Evolutionary conservation across 306 rosid species (phyloP).

Genomic region (Prunus mongolica): DNA sequence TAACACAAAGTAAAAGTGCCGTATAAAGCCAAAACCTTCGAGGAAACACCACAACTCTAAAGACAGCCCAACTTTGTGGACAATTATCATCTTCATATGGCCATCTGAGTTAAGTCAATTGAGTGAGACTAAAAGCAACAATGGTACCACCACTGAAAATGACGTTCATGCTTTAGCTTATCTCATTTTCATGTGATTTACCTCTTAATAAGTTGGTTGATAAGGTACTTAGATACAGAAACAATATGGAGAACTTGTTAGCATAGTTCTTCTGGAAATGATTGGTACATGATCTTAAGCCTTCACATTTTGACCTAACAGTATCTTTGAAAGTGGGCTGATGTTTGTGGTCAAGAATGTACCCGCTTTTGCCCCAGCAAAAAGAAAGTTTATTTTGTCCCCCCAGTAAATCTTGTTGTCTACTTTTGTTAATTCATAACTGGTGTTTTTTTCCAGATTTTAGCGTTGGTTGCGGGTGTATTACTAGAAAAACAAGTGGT

Average conservation of each 20-base stretch:
- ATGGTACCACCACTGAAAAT: not conserved
- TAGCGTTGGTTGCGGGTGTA: conserved; percentile 70
- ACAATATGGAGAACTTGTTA: not conserved
- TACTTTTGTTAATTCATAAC: conserved; percentile 8
- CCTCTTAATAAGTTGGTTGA: not conserved
- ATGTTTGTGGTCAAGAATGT: not conserved
- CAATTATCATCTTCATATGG: not conserved
- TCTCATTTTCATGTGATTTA: not conserved
- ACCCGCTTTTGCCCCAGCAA: not conserved
- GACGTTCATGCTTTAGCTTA: not conserved
- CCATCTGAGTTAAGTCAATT: not conserved
- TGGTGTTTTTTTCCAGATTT: conserved; percentile 51
- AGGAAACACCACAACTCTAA: not conserved
- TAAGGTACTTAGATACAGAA: not conserved
- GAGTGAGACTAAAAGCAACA: not conserved
- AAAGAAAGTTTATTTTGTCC: not conserved
- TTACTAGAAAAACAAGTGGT: conserved; percentile 87
- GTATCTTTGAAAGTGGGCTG: not conserved
- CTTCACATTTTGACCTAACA: not conserved
- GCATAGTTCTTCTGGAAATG: not conserved
- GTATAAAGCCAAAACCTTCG: not conserved
- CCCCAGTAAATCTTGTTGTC: not conserved
- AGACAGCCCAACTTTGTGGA: not conserved
- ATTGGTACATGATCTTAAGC: not conserved
- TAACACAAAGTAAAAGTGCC: not conserved